phyloP scores from a whole-genome alignment of 2,329 filamentous ascomycete species.

The Pyricularia pennisetigena region DNA sequence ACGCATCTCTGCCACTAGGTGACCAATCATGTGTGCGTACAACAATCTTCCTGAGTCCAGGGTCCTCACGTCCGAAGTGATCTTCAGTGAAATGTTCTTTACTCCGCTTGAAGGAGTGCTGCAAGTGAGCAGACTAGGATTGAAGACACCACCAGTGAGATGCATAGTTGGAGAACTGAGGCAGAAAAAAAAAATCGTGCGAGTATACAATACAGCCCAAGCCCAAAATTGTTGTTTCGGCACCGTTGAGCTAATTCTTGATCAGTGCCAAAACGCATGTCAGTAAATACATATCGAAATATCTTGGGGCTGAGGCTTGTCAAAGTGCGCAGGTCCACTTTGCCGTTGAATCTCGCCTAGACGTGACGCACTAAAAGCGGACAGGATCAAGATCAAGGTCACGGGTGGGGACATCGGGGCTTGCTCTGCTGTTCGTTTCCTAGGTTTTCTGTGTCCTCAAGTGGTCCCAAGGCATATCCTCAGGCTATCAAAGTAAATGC shows the following conservation, averaged over 20 bases:
- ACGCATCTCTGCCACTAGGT: background rate
- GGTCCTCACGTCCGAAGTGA: background rate
- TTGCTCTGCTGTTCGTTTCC: background rate
- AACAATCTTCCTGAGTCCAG: background rate
- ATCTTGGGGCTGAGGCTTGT: background rate
- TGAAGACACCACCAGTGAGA: background rate
- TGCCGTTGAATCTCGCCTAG: background rate
- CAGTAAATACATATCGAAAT: background rate
- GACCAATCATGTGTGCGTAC: background rate
- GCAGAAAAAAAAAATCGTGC: background rate
- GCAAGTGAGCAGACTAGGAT: background rate
- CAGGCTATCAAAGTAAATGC: background rate
- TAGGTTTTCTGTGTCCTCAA: background rate
- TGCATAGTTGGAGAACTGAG: background rate
- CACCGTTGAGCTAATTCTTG: background rate
- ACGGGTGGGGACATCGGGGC: background rate
- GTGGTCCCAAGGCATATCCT: background rate
- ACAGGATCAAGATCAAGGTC: background rate
- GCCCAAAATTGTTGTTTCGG: background rate
- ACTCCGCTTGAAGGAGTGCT: background rate
- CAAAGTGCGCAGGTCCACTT: background rate
- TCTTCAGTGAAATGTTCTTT: background rate
- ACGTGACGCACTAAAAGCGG: background rate
- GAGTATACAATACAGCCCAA: background rate
- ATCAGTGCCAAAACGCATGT: background rate